Evolutionary conservation across 1,284 basidiomycete species (phyloP).

Genomic region (Leccinum subspadiceum): DNA sequence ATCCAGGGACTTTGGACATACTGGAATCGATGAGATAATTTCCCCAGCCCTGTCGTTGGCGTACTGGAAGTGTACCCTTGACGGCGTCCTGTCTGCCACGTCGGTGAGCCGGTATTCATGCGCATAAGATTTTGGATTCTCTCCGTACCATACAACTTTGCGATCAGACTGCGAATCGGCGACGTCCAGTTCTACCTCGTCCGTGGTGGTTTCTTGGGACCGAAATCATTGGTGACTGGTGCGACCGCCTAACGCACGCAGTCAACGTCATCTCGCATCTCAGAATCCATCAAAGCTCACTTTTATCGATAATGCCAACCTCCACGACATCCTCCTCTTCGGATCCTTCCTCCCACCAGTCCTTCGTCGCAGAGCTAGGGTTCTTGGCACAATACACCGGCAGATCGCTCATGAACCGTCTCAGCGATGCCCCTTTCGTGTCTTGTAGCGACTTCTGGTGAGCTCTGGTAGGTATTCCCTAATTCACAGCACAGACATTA

Average conservation of each 20-base stretch:
- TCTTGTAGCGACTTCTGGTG: constrained; percentile 64
- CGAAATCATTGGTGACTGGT: constrained; percentile 77
- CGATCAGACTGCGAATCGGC: constrained; percentile 83
- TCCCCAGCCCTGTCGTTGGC: constrained; percentile 94
- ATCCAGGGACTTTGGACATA: constrained; percentile 46
- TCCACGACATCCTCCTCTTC: constrained; percentile 58
- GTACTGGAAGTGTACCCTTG: constrained; percentile 76
- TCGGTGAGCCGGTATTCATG: neutral
- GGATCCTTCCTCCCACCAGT: constrained; percentile 59
- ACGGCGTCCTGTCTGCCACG: constrained; percentile 1
- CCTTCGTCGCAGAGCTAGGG: constrained; percentile 42
- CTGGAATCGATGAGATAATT: constrained; percentile 96
- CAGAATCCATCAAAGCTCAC: constrained; percentile 41
- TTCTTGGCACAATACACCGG: constrained; percentile 63
- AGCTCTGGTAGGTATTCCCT: constrained; percentile 94
- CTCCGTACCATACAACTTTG: constrained; percentile 81
- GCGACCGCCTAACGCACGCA: constrained; percentile 47
- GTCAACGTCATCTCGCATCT: constrained; percentile 7
- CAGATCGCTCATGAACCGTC: constrained; percentile 84
- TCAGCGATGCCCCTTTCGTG: constrained; percentile 77
- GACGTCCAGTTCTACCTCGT: constrained; percentile 89
- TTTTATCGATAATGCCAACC: constrained; percentile 62
- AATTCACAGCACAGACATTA: constrained; percentile 10
- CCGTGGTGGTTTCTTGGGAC: constrained; percentile 76
- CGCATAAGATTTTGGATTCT: neutral